Conservation (phyloP, 2,329 filamentous ascomycete species). For the Fusarium burgessii region DNA sequence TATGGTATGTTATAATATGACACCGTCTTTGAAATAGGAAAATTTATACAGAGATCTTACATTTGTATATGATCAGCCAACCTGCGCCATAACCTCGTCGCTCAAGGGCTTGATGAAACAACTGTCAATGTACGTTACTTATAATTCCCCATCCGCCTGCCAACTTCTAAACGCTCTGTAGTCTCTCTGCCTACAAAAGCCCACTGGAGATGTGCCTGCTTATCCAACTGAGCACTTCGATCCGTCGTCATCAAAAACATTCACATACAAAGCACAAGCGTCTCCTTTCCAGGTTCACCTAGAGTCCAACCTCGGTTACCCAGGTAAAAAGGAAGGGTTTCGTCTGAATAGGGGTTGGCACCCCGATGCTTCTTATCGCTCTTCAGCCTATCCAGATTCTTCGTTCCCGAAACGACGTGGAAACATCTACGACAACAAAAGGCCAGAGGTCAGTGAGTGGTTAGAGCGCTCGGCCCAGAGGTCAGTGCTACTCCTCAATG, state of each 20-base stretch:
- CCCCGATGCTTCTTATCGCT: not conserved
- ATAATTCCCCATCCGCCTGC: not conserved
- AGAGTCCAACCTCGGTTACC: not conserved
- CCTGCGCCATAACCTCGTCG: constrained; percentile 58
- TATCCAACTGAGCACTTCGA: not conserved
- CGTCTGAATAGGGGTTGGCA: not conserved
- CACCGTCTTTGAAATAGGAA: not conserved
- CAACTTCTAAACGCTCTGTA: constrained; percentile 11
- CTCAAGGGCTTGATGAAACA: constrained; percentile 61
- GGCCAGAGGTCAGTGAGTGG: constrained; percentile 2
- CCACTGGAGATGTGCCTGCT: not conserved
- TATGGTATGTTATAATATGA: constrained; percentile 60
- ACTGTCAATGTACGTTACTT: constrained; percentile 59
- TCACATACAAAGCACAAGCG: not conserved
- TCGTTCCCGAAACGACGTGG: not conserved
- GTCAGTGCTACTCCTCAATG: constrained; percentile 71
- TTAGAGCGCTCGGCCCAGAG: constrained; percentile 59
- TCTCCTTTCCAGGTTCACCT: not conserved
- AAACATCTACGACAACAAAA: not conserved
- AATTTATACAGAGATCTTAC: not conserved
- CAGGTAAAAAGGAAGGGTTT: not conserved
- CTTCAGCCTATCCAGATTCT: not conserved
- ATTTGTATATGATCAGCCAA: constrained; percentile 25
- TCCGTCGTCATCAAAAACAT: not conserved
- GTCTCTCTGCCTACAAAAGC: constrained; percentile 24